Evolutionary conservation across 2,329 filamentous ascomycete genomes (phyloP), one percentile per base, ranked within the genome.

Genomic region (Botrytis tulipae): DNA sequence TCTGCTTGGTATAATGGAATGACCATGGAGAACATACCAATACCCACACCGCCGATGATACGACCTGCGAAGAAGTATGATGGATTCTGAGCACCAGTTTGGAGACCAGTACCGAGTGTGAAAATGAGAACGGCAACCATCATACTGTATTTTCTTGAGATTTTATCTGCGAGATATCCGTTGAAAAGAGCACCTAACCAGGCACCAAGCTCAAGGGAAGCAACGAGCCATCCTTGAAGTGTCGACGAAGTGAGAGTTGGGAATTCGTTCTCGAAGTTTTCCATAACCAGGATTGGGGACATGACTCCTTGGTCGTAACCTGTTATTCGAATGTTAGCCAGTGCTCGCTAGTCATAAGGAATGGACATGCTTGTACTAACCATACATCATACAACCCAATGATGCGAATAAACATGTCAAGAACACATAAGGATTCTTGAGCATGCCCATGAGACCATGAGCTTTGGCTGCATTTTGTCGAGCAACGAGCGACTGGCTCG

Each of bases 1-100:
- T 90, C 88, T 0, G 87, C 88, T 74, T 90, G 87, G 87, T 88
- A 90, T 66, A 87, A 89, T 12, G 88, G 88, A 4, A 86, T 83
- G 32, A 83, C 84, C 7, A 82, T 84, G 0, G 84, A 85, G 74
- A 85, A 85, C 78, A 85, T 84, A 29, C 86, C 86, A 76, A 86
- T 86, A 1, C 86, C 85, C 74, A 87, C 82, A 12, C 85, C 87
- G 6, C 85, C 84, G 29, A 87, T 81, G 51, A 85, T 82, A 59
- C 85, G 82, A 22, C 85, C 85, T 40, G 86, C 81, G 57, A 90
- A 87, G 76, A 89, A 85, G 77, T 89, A 87, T 29, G 84, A 82
- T 61, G 88, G 81, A 51, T 82, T 83, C 54, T 81, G 83, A 10
- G 83, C 80, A 20, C 82, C 82, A 37, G 80, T 79, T 73, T 84